phyloP scores from a whole-genome alignment of 129 eudicot species.

The Flaveria linearis region DNA sequence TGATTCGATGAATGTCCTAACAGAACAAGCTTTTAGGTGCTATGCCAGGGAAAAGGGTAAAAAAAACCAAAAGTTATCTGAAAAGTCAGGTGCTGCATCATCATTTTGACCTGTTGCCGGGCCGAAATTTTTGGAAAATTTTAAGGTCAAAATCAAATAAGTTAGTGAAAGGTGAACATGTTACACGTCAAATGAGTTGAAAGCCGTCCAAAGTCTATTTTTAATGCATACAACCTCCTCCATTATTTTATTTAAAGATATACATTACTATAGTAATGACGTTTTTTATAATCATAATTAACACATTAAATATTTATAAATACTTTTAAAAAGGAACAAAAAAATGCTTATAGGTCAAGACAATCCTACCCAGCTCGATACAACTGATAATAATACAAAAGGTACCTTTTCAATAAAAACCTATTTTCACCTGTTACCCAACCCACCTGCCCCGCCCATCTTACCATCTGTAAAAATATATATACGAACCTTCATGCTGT shows the following conservation, averaged over 20 bases:
- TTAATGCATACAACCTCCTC: not conserved
- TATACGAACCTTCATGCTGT: conserved; percentile 52
- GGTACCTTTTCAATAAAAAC: conserved; percentile 1
- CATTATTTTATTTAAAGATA: not conserved
- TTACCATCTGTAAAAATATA: not conserved
- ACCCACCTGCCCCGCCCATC: not conserved
- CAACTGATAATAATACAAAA: not conserved
- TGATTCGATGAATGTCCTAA: not conserved
- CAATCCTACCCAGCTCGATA: not conserved
- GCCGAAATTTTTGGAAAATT: not conserved
- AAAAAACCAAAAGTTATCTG: not conserved
- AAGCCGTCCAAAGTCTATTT: not conserved
- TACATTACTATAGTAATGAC: not conserved
- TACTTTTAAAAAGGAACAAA: not conserved
- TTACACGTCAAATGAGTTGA: not conserved
- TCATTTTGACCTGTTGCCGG: not conserved
- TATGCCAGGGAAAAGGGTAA: not conserved
- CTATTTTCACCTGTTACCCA: not conserved
- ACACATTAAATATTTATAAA: not conserved
- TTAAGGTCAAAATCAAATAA: not conserved
- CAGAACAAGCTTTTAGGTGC: not conserved
- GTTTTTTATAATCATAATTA: not conserved
- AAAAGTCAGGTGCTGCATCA: not conserved
- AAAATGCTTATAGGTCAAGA: not conserved
- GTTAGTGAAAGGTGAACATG: not conserved